phyloP scores from a whole-genome alignment of 352 stramenopile species.

The Pythium sukuiense region DNA sequence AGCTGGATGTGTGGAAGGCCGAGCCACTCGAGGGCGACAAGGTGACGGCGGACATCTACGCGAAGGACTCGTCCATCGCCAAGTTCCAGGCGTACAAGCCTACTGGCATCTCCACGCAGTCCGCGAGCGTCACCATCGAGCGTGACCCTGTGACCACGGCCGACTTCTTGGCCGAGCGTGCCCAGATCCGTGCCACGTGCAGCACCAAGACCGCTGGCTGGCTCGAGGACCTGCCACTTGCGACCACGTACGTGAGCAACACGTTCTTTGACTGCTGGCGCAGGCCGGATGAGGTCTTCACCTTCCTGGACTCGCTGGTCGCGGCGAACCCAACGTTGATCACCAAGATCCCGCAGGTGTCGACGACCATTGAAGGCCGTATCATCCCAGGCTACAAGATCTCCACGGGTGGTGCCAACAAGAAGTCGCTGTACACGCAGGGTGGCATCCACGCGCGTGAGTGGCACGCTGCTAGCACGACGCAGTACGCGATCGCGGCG shows the following conservation, averaged over 20 bases:
- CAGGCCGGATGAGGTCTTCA: constrained; percentile 20
- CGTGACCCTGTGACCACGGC: constrained; percentile 15
- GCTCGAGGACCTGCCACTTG: constrained; percentile 2
- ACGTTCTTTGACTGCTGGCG: constrained; percentile 38
- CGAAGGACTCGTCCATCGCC: constrained; percentile 7
- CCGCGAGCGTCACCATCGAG: constrained; percentile 12
- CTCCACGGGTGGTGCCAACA: constrained; percentile 13
- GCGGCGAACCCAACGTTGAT: constrained; percentile 24
- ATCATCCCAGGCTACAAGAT: constrained; percentile 32
- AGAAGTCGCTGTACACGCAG: constrained; percentile 25
- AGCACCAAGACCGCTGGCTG: constrained; percentile 7
- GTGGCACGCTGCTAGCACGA: constrained; percentile 25
- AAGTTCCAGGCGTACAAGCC: constrained; percentile 11
- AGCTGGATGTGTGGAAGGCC: constrained; percentile 20
- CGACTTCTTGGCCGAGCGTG: constrained; percentile 1
- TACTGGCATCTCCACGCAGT: not conserved
- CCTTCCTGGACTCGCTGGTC: constrained; percentile 26
- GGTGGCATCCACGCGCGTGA: constrained; percentile 31
- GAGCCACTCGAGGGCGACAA: not conserved
- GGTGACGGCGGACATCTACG: constrained; percentile 30
- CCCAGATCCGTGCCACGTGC: constrained; percentile 11
- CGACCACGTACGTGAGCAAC: constrained; percentile 25
- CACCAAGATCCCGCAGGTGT: constrained; percentile 26
- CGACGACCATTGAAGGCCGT: constrained; percentile 20
- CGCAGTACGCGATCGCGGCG: constrained; percentile 24